phyloP scores from a whole-genome alignment of 169 alveolate genomes.

The Cardiosporidium cionae region DNA sequence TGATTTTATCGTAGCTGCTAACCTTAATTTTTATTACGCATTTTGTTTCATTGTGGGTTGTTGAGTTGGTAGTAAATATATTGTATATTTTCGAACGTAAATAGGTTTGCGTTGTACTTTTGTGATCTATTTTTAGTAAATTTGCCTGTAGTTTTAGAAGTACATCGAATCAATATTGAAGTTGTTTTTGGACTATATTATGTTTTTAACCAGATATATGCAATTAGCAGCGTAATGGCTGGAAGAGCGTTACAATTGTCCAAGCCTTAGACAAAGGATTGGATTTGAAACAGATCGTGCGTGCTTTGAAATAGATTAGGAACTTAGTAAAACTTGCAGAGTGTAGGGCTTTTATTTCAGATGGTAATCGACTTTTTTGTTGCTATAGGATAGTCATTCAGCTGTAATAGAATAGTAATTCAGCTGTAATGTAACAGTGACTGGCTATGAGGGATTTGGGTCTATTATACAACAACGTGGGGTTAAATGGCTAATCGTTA shows the following conservation, averaged over 20 bases:
- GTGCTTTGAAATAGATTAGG: too few relatives aligned
- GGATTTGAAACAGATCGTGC: constrained; percentile 79
- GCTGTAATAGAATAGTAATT: constrained; percentile 71
- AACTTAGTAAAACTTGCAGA: too few relatives aligned
- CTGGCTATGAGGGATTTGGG: constrained; percentile 81
- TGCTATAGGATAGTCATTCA: too few relatives aligned
- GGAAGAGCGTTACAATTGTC: constrained; percentile 85
- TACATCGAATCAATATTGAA: too few relatives aligned
- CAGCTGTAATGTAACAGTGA: constrained; percentile 86
- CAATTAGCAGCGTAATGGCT: constrained; percentile 86
- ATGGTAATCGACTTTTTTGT: too few relatives aligned
- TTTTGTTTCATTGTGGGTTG: background rate
- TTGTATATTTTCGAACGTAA: background rate
- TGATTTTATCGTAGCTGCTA: background rate
- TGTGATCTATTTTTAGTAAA: background rate
- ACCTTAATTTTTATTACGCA: background rate
- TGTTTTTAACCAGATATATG: constrained; percentile 51
- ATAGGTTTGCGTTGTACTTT: background rate
- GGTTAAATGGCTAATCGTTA: constrained; percentile 35
- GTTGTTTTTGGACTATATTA: too few relatives aligned
- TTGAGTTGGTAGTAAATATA: background rate
- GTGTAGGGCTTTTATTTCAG: too few relatives aligned
- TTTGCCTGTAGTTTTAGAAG: too few relatives aligned
- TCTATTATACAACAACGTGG: constrained; percentile 79
- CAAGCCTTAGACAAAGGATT: constrained; percentile 82